phyloP scores from a whole-genome alignment of 169 alveolate genomes.

The Plasmodium vivax region DNA sequence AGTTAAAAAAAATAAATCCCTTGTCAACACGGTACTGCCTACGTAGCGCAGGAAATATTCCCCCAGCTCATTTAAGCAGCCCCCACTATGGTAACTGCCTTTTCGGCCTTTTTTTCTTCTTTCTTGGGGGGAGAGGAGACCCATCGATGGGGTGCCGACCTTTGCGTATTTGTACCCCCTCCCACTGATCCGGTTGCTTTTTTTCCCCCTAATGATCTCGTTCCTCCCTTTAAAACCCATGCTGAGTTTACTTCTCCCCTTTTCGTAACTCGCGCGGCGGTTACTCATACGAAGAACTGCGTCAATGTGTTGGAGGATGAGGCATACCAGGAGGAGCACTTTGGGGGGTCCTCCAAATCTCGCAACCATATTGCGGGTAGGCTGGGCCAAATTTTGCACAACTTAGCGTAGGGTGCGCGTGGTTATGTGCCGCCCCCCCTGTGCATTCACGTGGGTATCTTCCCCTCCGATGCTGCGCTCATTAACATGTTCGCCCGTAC shows the following conservation, averaged over 20 bases:
- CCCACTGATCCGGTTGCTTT: background rate
- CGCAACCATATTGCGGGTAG: background rate
- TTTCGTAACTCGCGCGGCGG: background rate
- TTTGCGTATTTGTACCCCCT: background rate
- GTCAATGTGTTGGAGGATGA: conserved; percentile 8
- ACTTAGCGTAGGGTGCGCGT: background rate
- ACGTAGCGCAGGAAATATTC: background rate
- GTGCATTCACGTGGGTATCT: background rate
- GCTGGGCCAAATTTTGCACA: background rate
- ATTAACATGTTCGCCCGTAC: background rate
- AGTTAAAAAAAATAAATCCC: background rate
- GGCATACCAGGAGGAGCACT: conserved; percentile 24
- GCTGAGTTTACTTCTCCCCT: background rate
- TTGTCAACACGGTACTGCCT: background rate
- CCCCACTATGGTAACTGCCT: background rate
- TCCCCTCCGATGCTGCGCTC: background rate
- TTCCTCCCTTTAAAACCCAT: background rate
- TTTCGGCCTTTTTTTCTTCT: background rate
- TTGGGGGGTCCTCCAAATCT: background rate
- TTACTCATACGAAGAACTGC: background rate
- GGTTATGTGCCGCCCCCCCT: background rate
- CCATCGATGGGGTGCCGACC: background rate
- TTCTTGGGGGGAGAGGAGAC: background rate
- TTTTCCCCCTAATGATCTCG: background rate
- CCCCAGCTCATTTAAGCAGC: background rate